Evolutionary conservation across 345 rosid species (phyloP), one percentile per base, ranked within the genome.

Genomic region (Murraya paniculata): DNA sequence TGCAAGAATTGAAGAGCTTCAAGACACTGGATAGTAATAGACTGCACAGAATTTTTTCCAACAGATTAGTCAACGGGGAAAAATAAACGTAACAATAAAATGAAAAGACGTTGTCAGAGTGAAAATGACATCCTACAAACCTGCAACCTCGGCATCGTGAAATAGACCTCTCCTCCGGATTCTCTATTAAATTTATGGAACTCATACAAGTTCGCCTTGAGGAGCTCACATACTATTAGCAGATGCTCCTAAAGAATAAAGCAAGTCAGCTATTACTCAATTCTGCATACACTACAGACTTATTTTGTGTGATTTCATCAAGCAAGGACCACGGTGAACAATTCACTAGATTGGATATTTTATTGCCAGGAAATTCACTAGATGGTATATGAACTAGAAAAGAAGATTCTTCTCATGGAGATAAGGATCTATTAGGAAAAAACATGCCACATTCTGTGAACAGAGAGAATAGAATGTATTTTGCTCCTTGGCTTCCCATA

Each of bases 141-240:
- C 98, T 95, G 98, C 88, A 95, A 88, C 88, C 99, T 91, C 39
- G 98, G 98, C 99, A 93, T 93, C 50, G 99, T 95, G 86, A 95
- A 95, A 85, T 95, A 95, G 78, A 95, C 99, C 85, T 95, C 99
- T 66, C 99, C 99, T 75, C 98, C 98, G 25, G 99, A 92, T 81
- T 95, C 99, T 82, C 99, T 86, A 80, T 95, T 95, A 85, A 95
- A 95, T 83, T 92, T 95, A 82, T 95, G 99, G 79, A 97, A 97
- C 87, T 97, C 99, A 7, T 97, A 97, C 28, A 97, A 88, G 86
- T 97, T 97, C 60, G 99, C 98, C 90, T 97, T 97, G 24, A 97
- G 98, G 81, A 94, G 98, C 83, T 97, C 99, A 80, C 99, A 94
- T 75, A 97, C 99, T 75, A 93, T 94, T 67, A 97, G 86, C 88